Evolutionary conservation across 495 filamentous ascomycete genomes (phyloP).

Genomic region (Acidomyces sp.): DNA sequence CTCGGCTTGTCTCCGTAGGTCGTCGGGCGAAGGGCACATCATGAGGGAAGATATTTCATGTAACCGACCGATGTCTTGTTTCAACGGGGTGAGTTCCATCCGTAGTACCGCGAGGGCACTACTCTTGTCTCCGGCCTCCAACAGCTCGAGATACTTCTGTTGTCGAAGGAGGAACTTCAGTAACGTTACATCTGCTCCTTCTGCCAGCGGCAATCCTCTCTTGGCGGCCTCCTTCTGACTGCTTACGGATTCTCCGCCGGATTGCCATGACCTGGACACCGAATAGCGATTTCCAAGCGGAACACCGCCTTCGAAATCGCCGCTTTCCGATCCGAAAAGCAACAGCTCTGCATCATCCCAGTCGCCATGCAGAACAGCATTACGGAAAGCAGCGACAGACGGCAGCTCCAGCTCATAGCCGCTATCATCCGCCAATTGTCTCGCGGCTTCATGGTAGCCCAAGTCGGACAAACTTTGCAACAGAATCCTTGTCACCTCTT

Average conservation of each 20-base stretch:
- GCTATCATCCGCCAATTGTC: conserved; percentile 62
- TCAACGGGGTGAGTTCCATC: conserved; percentile 75
- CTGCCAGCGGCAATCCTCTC: conserved; percentile 37
- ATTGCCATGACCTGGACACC: conserved; percentile 2
- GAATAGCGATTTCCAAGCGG: conserved; percentile 19
- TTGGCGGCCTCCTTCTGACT: conserved; percentile 28
- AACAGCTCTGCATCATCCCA: conserved; percentile 79
- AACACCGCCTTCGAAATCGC: conserved; percentile 30
- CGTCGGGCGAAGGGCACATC: conserved; percentile 70
- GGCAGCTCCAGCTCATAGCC: conserved; percentile 79
- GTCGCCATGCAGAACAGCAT: conserved; percentile 64
- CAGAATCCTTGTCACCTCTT: conserved; percentile 83
- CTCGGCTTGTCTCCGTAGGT: conserved; percentile 64
- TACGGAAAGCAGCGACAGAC: conserved; percentile 70
- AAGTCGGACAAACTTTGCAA: conserved; percentile 83
- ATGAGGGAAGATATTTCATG: conserved; percentile 79
- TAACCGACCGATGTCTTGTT: conserved; percentile 60
- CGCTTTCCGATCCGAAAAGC: conserved; percentile 42
- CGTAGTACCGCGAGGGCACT: conserved; percentile 70
- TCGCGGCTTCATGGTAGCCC: conserved; percentile 68
- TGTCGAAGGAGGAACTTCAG: conserved; percentile 72
- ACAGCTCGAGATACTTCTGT: conserved; percentile 88
- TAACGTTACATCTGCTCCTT: conserved; percentile 44
- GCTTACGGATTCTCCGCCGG: too few species aligned
- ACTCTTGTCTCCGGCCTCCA: conserved; percentile 61